Percentiles rank a stretch among this genome's conserved stretches.
Conservation (phyloP, 2,329 filamentous ascomycete genomes). For the Neonectria magnoliae region DNA sequence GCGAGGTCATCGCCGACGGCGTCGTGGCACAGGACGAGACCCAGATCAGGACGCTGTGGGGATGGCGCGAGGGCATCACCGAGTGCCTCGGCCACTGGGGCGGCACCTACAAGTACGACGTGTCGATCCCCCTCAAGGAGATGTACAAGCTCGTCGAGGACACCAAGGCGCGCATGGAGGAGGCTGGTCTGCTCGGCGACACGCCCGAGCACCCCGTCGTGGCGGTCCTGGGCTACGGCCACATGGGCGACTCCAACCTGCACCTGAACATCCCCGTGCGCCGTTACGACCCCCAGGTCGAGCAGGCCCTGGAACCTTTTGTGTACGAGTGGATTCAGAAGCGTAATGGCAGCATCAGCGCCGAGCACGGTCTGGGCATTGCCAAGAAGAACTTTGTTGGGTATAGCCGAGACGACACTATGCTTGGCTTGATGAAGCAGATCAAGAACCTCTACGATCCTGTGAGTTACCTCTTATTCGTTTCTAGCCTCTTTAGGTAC, state of each 20-base stretch:
- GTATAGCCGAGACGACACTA: conserved; percentile 89
- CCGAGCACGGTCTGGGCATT: conserved; percentile 92
- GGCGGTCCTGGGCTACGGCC: conserved; percentile 93
- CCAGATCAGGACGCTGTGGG: conserved; percentile 86
- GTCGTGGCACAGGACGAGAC: conserved; percentile 94
- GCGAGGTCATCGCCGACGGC: conserved; percentile 87
- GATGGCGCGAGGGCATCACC: conserved; percentile 91
- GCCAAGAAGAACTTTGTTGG: conserved; percentile 96
- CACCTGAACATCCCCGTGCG: conserved; percentile 90
- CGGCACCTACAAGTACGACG: conserved; percentile 97
- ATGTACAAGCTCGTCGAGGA: conserved; percentile 93
- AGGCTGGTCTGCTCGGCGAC: conserved; percentile 81
- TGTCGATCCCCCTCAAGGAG: conserved; percentile 89
- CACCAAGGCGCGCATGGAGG: conserved; percentile 74
- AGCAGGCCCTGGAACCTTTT: conserved; percentile 89
- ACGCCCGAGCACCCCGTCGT: conserved; percentile 81
- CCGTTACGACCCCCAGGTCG: conserved; percentile 86
- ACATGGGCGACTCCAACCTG: conserved; percentile 97
- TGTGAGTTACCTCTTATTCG: conserved; percentile 64
- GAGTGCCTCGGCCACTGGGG: conserved; percentile 91
- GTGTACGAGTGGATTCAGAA: conserved; percentile 97
- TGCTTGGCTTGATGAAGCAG: conserved; percentile 92
- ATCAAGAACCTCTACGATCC: conserved; percentile 95
- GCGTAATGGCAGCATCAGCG: conserved; percentile 91
- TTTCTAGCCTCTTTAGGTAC: conserved; percentile 1